Conservation (phyloP, 2,329 filamentous ascomycete genomes). For the Tolypocladium cylindrosporum region DNA sequence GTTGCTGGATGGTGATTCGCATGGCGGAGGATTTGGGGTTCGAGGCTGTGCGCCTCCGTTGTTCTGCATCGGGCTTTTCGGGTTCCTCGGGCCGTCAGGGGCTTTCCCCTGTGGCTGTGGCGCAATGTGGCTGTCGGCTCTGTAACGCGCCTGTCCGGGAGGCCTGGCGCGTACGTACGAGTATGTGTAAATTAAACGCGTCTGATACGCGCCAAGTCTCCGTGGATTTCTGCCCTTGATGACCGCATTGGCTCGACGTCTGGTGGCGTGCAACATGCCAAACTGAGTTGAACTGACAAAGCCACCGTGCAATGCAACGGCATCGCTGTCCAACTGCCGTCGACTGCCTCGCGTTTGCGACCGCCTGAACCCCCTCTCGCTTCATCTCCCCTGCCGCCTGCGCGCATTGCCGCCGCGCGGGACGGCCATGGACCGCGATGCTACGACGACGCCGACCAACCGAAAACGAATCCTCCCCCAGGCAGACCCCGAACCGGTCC, state of each 20-base stretch:
- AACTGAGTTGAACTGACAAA: not conserved
- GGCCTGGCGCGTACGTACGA: not conserved
- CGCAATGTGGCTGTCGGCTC: too few species aligned
- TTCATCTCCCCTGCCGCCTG: not conserved
- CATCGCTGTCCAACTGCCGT: not conserved
- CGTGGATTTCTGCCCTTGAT: not conserved
- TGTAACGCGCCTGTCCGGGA: not conserved
- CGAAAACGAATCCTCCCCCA: conserved; percentile 14
- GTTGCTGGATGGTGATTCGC: not conserved
- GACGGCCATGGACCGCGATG: conserved; percentile 16
- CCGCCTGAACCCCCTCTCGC: not conserved
- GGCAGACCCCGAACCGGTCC: conserved; percentile 9
- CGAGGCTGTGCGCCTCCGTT: not conserved
- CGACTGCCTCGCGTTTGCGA: not conserved
- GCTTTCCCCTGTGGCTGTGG: too few species aligned
- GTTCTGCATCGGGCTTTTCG: too few species aligned
- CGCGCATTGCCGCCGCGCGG: not conserved
- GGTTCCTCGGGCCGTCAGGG: too few species aligned
- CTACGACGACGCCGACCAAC: conserved; percentile 8
- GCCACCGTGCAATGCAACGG: not conserved
- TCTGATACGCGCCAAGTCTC: conserved; percentile 1
- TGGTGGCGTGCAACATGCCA: not conserved
- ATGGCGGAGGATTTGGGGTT: not conserved
- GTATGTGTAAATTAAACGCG: conserved; percentile 3
- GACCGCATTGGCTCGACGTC: not conserved